phyloP scores from a whole-genome alignment of 2,329 filamentous ascomycete genomes.

The Cladosporium sp. region DNA sequence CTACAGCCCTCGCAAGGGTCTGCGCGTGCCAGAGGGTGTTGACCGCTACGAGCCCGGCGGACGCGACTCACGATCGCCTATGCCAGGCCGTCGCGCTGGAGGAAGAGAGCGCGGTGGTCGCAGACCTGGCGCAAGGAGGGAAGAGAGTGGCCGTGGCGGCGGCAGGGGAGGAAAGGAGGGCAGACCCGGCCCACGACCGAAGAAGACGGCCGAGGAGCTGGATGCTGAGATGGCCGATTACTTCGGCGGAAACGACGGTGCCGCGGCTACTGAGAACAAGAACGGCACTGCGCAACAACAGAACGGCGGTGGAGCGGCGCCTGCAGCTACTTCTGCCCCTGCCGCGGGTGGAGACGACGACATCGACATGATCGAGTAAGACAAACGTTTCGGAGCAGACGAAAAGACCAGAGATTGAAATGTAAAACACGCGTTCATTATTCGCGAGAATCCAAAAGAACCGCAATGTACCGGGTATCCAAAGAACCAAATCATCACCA shows the following conservation, averaged over 20 bases:
- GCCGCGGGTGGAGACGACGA: conserved; percentile 23
- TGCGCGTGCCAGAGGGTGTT: conserved; percentile 62
- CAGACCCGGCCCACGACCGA: conserved; percentile 48
- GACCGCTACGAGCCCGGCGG: conserved; percentile 74
- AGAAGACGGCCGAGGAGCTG: conserved; percentile 86
- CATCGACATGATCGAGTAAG: conserved; percentile 33
- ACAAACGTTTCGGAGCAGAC: not conserved
- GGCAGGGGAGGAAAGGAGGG: conserved; percentile 48
- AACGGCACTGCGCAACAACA: conserved; percentile 35
- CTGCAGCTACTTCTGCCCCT: conserved; percentile 15
- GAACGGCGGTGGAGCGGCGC: conserved; percentile 24
- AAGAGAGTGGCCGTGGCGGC: conserved; percentile 40
- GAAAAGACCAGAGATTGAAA: not conserved
- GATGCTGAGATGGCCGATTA: conserved; percentile 98
- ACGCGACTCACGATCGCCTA: conserved; percentile 48
- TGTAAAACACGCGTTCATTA: not conserved
- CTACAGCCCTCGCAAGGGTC: conserved; percentile 45
- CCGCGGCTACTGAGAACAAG: conserved; percentile 16
- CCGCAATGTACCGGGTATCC: not conserved
- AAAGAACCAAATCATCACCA: not conserved
- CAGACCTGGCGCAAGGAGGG: conserved; percentile 42
- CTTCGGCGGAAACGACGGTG: conserved; percentile 52
- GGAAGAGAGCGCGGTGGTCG: conserved; percentile 44
- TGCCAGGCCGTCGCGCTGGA: conserved; percentile 34
- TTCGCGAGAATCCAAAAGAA: not conserved